Base-by-base conservation (phyloP, 306 rosid species). In the Luffa acutangula region DNA sequence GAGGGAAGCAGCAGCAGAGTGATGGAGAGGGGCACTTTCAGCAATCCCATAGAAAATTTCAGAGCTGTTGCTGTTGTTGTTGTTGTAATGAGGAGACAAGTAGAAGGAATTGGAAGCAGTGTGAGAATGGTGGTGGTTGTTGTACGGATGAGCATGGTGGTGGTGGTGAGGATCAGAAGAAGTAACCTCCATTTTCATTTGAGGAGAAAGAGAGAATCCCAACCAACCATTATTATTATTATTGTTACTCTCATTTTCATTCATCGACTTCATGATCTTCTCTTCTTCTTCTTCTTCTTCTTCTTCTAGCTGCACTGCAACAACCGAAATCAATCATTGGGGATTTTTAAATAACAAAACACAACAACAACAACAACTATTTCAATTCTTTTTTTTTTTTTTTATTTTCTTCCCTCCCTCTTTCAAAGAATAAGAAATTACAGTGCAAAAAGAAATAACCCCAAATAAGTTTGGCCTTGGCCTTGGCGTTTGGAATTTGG, bases 201-300 rank as follows among this genome's bases (percentile, higher is more conserved):
- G 92, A 83, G 97, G 97, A 77, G 93, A 90, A 81, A 93, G 97
- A 88, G 97, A 95, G 63, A 95, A 93, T 18, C 94, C 99, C 82
- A 95, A 87, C 97, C 99, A 96, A 93, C 88, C 86, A 57, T 75
- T 88, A 78, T 39, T 66, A 14, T 9, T 62, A 45, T 87, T 81
- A 79, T 60, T 82, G 49, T 53, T 75, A 62, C 52, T 85, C 63
- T 80, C 81, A 42, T 75, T 84, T 80, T 89, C 94, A 80, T 85
- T 86, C 87, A 89, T 89, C 63, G 91, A 21, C 89, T 89, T 91
- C 97, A 92, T n/a, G n/a, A n/a, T n/a, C n/a, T n/a, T 92, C 83
- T 83, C 81, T 17, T 71, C 15, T 7, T 17, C 31, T 42, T 62
- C 53, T 5, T 8, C 31, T 2, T 31, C 36, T 62, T 46, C 39